Evolutionary conservation across 441 rosid species (phyloP), one percentile per base, ranked within the genome.

Genomic region (Erodium texanum): DNA sequence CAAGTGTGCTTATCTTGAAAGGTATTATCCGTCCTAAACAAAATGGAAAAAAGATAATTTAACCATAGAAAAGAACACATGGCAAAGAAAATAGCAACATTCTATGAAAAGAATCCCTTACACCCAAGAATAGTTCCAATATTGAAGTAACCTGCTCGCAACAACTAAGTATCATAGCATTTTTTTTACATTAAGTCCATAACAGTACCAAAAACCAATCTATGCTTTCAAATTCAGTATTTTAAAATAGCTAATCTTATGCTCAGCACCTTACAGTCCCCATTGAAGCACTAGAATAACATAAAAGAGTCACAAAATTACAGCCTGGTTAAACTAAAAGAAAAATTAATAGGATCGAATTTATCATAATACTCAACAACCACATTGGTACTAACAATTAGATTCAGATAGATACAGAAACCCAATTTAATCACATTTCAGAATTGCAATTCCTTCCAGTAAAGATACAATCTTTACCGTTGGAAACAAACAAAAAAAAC

Each of bases 11-110:
- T 77, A 36, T 83, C 89, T 50, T 67, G 82, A 71, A 91, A 85
- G 22, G 88, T 87, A 54, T 78, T 76, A 64, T 87, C 93, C 48
- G 78, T 87, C 90, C 96, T 89, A 68, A 6, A 45, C 29, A 64
- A 36, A 74, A 2, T 24, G 11, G 41, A 7, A 16, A 59, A 7
- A 1, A 23, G 10, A 74, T n/a, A 32, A 48, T 8, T 11, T 16
- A 59, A 38, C 5, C 54, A 9, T 50, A 58, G 63, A 58, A 58
- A 56, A n/a, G 10, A 15, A 15, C 7, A 48, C 16, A 14, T 0
- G 22, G 11, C 8, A 56, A 20, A 22, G 14, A 58, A 20, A 56
- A 56, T 18, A 56, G n/a, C 23, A 56, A 10, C 27, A 58, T 22
- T 58, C 0, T 22, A 5, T 22, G 4, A 58, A 58, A 52, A 16